Percentiles rank a stretch among this genome's conserved stretches.
phyloP scores from a whole-genome alignment of 2,329 filamentous ascomycete species.

The Beauveria sp. region DNA sequence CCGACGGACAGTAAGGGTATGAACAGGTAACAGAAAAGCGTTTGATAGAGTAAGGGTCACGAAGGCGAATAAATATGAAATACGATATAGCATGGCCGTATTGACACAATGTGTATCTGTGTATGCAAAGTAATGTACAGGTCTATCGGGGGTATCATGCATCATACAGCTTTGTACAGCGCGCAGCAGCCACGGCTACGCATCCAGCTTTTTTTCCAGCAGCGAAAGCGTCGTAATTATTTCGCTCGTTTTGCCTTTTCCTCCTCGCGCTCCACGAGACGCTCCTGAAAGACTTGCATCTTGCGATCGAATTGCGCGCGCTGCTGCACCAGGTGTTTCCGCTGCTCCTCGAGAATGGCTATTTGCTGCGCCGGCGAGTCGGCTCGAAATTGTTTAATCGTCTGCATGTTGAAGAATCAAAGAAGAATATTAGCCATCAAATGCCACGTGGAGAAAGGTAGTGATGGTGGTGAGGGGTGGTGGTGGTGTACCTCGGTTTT shows the following conservation, averaged over 20 bases:
- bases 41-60: constrained; percentile 7
- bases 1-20: constrained; percentile 35
- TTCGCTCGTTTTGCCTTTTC: not conserved
- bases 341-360: constrained; percentile 34
- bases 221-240: not conserved
- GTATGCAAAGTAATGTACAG: constrained; percentile 12
- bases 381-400: constrained; percentile 30
- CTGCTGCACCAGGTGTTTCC: constrained; percentile 30
- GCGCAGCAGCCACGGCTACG: not conserved
- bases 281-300: constrained; percentile 30
- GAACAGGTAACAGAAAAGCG: not conserved
- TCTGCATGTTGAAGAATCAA: constrained; percentile 14
- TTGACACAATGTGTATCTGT: not conserved
- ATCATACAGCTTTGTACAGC: constrained; percentile 2
- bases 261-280: constrained; percentile 30
- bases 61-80: constrained; percentile 14
- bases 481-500: constrained; percentile 30
- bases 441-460: too few relatives aligned
- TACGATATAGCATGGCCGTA: not conserved
- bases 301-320: constrained; percentile 34
- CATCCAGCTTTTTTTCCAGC: not conserved
- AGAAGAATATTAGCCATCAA: not conserved
- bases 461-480: not conserved
- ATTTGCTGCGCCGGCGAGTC: constrained; percentile 37
- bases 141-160: constrained; percentile 15